Evolutionary conservation across 2,329 filamentous ascomycete species (phyloP).

Genomic region (Truncatella angustata): DNA sequence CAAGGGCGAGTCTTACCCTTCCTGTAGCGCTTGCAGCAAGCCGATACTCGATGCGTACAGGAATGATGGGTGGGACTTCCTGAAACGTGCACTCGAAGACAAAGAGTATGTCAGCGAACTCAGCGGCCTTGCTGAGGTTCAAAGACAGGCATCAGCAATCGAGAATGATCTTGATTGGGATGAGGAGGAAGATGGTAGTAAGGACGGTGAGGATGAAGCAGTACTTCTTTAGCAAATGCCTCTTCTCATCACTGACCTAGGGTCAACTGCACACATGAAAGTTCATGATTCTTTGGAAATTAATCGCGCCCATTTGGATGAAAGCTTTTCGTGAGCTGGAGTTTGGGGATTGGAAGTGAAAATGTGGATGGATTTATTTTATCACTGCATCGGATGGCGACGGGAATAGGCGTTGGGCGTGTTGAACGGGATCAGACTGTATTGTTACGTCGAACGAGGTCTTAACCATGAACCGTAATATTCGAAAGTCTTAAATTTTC

Average conservation of each 20-base stretch:
- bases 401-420: too few relatives aligned
- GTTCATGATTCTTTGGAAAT: too few relatives aligned
- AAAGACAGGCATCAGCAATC: slow-evolving; percentile 28
- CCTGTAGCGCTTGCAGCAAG: slow-evolving; percentile 77
- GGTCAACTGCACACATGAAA: slow-evolving; percentile 12
- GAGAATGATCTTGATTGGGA: slow-evolving; percentile 31
- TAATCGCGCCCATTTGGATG: too few relatives aligned
- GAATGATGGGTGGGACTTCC: slow-evolving; percentile 70
- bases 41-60: slow-evolving; percentile 68
- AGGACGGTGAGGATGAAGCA: slow-evolving; percentile 30
- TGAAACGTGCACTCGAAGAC: slow-evolving; percentile 71
- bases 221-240: slow-evolving; percentile 28
- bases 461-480: too few relatives aligned
- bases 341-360: too few relatives aligned
- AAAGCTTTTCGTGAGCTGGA: too few relatives aligned
- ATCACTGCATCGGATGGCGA: too few relatives aligned
- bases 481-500: too few relatives aligned
- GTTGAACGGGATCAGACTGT: too few relatives aligned
- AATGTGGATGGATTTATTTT: too few relatives aligned
- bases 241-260: slow-evolving; percentile 7
- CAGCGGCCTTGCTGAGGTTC: slow-evolving; percentile 33
- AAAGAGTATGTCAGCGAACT: slow-evolving; percentile 77
- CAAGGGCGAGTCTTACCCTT: slow-evolving; percentile 72
- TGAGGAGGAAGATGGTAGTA: slow-evolving; percentile 26
- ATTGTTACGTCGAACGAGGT: too few relatives aligned